phyloP scores from a whole-genome alignment of 345 rosid genomes.

The Populus deltoides region DNA sequence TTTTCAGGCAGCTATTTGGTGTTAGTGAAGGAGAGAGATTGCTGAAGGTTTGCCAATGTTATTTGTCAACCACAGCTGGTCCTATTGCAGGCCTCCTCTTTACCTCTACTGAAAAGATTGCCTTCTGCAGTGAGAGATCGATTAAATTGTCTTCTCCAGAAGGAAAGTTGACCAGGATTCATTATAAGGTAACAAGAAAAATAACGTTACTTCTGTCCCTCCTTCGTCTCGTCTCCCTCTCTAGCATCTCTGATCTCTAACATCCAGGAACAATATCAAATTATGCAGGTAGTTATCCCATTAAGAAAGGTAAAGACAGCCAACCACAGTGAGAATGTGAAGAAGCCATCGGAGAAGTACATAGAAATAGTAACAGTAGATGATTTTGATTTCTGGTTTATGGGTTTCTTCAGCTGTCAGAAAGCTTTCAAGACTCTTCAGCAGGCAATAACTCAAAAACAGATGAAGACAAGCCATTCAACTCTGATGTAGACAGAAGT shows the following conservation, averaged over 20 bases:
- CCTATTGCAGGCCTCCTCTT: slow-evolving; percentile 54
- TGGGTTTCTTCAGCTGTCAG: slow-evolving; percentile 74
- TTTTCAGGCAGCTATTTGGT: slow-evolving; percentile 38
- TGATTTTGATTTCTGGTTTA: slow-evolving; percentile 82
- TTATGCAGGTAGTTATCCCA: slow-evolving; percentile 53
- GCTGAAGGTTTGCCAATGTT: slow-evolving; percentile 45
- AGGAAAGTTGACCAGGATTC: slow-evolving; percentile 33
- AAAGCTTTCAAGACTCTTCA: slow-evolving; percentile 62
- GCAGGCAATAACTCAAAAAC: slow-evolving; percentile 39
- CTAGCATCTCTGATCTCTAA: background rate
- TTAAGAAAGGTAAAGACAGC: slow-evolving; percentile 50
- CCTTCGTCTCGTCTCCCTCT: background rate
- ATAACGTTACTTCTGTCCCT: background rate
- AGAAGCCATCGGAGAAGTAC: slow-evolving; percentile 72
- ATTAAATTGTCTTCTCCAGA: slow-evolving; percentile 32
- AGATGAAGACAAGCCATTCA: slow-evolving; percentile 23
- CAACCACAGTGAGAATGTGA: slow-evolving; percentile 46
- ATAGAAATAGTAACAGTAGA: slow-evolving; percentile 64
- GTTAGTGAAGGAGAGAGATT: slow-evolving; percentile 41
- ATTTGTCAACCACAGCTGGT: slow-evolving; percentile 47
- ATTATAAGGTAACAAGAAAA: slow-evolving; percentile 34
- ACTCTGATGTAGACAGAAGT: slow-evolving; percentile 15
- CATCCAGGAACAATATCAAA: background rate
- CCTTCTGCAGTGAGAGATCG: slow-evolving; percentile 52
- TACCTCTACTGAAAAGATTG: slow-evolving; percentile 38